Evolutionary conservation across 345 rosid species (phyloP), one percentile per base, ranked within the genome.

Genomic region (Eucalyptus rudis): DNA sequence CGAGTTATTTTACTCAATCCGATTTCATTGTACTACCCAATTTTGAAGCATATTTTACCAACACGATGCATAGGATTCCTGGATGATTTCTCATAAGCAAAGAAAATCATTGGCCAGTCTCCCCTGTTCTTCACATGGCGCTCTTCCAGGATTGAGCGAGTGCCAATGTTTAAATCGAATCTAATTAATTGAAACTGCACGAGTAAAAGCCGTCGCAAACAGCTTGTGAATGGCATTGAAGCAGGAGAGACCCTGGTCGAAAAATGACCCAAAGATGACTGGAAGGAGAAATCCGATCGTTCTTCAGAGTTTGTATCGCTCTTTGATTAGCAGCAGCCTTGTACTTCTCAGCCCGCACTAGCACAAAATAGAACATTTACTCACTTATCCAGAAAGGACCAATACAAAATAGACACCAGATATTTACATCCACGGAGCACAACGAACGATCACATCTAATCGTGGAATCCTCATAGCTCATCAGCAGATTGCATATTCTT

Each of bases 291-390:
- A 50, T 45, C 7, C 86, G 86, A 89, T 95, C 99, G 96, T 94
- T 95, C 92, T 96, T 98, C 95, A 36, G 40, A 36, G 40, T 36
- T 36, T 36, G 40, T 36, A 36, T 36, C 40, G 40, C 40, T 36
- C 40, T 96, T 89, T 94, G 95, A 88, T 96, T 97, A 86, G 94
- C 93, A 88, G 93, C 90, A 49, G 51, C 15, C 90, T 92, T 94
- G 91, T 94, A 92, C 87, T 92, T 95, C 87, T 95, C 97, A 31
- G 89, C 94, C 99, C 96, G 91, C 54, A 90, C 58, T 58, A 76
- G 44, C 29, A 83, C 88, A 56, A 80, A 49, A 49, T 1, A 13
- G 51, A 49, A 49, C 51, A 10, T 43, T 45, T 59, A 24, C 80
- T 19, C 50, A 71, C 13, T 50, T 14, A 27, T 24, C 49, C 19